Conservation (phyloP, 441 rosid genomes). For the Corymbia citriodora region DNA sequence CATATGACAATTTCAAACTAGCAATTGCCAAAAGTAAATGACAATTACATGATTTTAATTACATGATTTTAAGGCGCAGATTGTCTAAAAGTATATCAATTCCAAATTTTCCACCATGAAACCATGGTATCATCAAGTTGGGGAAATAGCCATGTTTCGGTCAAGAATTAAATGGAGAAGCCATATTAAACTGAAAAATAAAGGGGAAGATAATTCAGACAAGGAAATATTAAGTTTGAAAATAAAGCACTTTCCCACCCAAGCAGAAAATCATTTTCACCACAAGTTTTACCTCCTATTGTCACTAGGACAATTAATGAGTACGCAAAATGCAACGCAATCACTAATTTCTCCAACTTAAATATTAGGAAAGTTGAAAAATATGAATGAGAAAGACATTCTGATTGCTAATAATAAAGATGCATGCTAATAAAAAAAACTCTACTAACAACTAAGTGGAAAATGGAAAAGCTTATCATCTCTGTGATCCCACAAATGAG, state of each 20-base stretch:
- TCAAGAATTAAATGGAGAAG: background rate
- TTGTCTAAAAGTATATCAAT: background rate
- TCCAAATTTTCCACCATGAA: background rate
- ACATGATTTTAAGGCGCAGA: background rate
- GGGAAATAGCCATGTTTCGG: background rate
- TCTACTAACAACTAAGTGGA: background rate
- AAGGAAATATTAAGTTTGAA: background rate
- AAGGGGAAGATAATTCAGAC: background rate
- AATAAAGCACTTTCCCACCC: background rate
- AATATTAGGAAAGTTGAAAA: background rate
- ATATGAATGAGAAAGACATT: background rate
- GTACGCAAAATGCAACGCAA: background rate
- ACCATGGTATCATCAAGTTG: background rate
- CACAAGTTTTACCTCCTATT: background rate
- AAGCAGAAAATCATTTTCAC: background rate
- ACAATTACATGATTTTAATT: background rate
- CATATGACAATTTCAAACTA: background rate
- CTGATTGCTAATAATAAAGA: background rate
- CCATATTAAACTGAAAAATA: background rate
- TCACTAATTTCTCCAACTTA: background rate
- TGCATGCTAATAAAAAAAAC: background rate
- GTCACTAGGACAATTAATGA: background rate
- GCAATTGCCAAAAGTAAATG: background rate
- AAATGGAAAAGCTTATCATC: background rate
- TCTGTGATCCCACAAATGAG: background rate